Evolutionary conservation across 805 yeast species (phyloP).

Genomic region (Starmerella apis): DNA sequence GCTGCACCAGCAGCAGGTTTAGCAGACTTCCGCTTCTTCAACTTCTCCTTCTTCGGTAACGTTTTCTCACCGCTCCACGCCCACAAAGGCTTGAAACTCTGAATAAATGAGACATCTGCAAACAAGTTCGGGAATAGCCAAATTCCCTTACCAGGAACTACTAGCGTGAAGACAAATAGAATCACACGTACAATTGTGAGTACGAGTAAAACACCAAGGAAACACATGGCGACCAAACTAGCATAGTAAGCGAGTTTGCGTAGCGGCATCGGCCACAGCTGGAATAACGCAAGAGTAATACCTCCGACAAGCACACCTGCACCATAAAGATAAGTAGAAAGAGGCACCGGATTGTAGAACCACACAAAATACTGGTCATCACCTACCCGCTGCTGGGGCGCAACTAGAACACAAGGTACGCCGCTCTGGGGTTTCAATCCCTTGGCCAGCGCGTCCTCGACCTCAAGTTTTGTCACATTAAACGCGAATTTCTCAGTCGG

Average conservation of each 20-base stretch:
- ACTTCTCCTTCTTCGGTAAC: slow-evolving; percentile 24
- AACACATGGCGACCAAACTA: slow-evolving; percentile 62
- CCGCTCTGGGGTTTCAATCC: slow-evolving; percentile 63
- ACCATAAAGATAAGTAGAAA: slow-evolving; percentile 46
- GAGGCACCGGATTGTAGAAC: slow-evolving; percentile 66
- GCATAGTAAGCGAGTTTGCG: slow-evolving; percentile 84
- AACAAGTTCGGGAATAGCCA: slow-evolving; percentile 95
- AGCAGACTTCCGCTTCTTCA: slow-evolving; percentile 20
- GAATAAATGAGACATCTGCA: slow-evolving; percentile 89
- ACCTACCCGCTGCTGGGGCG: slow-evolving; percentile 34
- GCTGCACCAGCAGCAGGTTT: neutral
- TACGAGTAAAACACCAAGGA: slow-evolving; percentile 64
- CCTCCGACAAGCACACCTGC: slow-evolving; percentile 45
- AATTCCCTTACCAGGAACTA: slow-evolving; percentile 58
- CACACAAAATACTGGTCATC: slow-evolving; percentile 61
- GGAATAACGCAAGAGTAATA: slow-evolving; percentile 63
- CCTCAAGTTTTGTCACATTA: slow-evolving; percentile 66
- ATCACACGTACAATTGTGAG: slow-evolving; percentile 72
- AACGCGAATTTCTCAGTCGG: slow-evolving; percentile 64
- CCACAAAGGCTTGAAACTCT: slow-evolving; percentile 82
- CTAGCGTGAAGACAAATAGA: slow-evolving; percentile 49
- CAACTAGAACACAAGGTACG: slow-evolving; percentile 35
- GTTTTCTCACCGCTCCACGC: slow-evolving; percentile 54
- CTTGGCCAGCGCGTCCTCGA: slow-evolving; percentile 46
- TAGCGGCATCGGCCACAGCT: slow-evolving; percentile 89